A percentile compares a stretch with the other conserved stretches of the same genome.
These are phyloP conservation scores for Tetrapisispora nanseiensis DNA, from an alignment of 805 yeast species.

Conservation along the genomic window DNA sequence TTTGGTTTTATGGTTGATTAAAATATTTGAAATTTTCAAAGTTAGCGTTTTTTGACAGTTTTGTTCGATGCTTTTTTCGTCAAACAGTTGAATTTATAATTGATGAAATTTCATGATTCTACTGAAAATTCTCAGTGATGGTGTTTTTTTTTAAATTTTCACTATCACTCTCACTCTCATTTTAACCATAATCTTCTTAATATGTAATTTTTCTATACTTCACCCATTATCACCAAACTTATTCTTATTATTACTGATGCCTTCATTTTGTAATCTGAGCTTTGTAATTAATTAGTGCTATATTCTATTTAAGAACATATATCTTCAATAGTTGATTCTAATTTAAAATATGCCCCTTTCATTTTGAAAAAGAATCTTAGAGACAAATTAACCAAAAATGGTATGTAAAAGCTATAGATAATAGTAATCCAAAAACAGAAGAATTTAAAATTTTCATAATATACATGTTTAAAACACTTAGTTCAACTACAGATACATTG, in stretches of 20 bases:
- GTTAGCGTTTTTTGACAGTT: no score
- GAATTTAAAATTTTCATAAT: no score
- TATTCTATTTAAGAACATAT: not conserved
- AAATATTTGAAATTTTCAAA: no score
- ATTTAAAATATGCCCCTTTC: not conserved
- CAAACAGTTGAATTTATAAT: no score
- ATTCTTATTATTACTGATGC: no score
- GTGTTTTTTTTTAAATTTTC: not conserved
- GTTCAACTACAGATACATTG: no score
- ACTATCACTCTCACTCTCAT: not conserved
- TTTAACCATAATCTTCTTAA: not conserved
- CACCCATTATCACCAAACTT: no score
- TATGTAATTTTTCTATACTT: no score
- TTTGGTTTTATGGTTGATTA: no score
- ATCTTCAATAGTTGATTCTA: not conserved
- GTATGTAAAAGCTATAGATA: not conserved
- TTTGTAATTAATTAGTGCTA: not conserved
- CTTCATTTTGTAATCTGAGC: not conserved
- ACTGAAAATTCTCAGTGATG: not conserved
- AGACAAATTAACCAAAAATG: conserved; percentile 3
- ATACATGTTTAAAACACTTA: no score
- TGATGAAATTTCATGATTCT: not conserved
- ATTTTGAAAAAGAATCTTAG: not conserved
- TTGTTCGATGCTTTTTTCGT: no score
- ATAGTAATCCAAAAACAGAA: no score